phyloP scores from a whole-genome alignment of 2,329 filamentous ascomycete species.

The Clonostachys chloroleuca region DNA sequence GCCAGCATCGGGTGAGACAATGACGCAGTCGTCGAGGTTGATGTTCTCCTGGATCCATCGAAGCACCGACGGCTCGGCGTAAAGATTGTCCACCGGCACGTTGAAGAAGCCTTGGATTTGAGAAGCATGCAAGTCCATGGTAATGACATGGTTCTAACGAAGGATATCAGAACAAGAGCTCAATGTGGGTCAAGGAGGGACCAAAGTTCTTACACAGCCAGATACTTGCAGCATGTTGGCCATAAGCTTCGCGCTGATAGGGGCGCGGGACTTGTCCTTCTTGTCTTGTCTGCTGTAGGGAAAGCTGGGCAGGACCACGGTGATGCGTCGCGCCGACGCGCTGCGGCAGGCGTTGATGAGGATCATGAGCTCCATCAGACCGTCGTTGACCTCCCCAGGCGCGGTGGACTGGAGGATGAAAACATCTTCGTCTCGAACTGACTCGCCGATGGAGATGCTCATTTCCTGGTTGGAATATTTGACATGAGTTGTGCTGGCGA shows the following conservation, averaged over 20 bases:
- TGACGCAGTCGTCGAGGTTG: slow-evolving; percentile 77
- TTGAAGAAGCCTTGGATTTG: slow-evolving; percentile 98
- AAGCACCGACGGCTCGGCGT: slow-evolving; percentile 88
- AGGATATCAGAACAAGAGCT: not conserved
- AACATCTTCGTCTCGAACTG: slow-evolving; percentile 94
- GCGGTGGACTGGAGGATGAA: slow-evolving; percentile 96
- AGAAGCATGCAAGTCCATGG: slow-evolving; percentile 91
- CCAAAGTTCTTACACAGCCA: slow-evolving; percentile 54
- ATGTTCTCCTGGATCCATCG: slow-evolving; percentile 90
- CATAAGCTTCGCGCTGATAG: slow-evolving; percentile 92
- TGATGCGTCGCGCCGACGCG: slow-evolving; percentile 77
- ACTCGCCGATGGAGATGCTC: slow-evolving; percentile 91
- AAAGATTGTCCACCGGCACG: slow-evolving; percentile 70
- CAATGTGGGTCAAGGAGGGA: not conserved
- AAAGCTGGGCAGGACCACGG: slow-evolving; percentile 92
- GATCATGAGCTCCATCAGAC: slow-evolving; percentile 95
- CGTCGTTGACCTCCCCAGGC: slow-evolving; percentile 95
- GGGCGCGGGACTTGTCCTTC: slow-evolving; percentile 90
- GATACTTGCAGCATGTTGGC: slow-evolving; percentile 97
- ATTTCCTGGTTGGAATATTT: slow-evolving; percentile 88
- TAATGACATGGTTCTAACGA: slow-evolving; percentile 60
- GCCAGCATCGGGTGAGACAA: slow-evolving; percentile 91
- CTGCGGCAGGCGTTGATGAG: slow-evolving; percentile 90
- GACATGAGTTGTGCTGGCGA: slow-evolving; percentile 74
- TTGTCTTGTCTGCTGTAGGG: slow-evolving; percentile 97